phyloP scores from a whole-genome alignment of 2,329 filamentous ascomycete species.

The Trichoderma afroharzianum region DNA sequence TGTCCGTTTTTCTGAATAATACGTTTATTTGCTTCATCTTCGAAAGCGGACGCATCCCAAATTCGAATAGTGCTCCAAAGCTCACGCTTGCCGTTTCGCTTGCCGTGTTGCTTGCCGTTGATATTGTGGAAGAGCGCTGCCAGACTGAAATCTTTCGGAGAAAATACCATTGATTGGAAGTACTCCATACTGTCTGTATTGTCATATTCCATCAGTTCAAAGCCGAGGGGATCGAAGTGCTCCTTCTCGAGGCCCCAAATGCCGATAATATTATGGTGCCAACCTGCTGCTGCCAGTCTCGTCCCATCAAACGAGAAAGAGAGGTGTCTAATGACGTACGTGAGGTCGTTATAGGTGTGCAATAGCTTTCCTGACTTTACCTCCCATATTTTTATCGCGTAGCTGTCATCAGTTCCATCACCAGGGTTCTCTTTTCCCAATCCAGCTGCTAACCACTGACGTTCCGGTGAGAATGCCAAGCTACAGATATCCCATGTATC shows the following conservation, averaged over 20 bases:
- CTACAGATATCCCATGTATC: neutral
- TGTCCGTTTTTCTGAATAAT: neutral
- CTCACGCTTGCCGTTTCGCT: no score
- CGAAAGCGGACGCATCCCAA: neutral
- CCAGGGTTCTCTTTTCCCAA: no score
- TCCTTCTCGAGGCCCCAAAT: neutral
- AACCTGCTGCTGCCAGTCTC: neutral
- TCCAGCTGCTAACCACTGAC: neutral
- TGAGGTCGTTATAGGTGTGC: neutral
- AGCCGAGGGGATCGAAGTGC: no score
- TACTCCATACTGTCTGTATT: neutral
- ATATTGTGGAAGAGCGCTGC: no score
- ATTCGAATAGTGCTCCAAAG: neutral
- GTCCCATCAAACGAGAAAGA: neutral
- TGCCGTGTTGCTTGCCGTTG: no score
- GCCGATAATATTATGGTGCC: no score
- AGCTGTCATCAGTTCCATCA: no score
- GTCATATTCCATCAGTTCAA: no score
- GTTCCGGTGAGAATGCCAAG: neutral
- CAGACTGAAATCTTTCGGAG: neutral
- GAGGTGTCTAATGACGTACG: rapidly evolving
- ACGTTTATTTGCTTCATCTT: neutral
- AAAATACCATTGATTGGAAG: neutral
- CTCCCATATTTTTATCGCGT: neutral
- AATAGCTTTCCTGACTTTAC: neutral